These are phyloP conservation scores for Hippophae tibetana DNA, from an alignment of 306 rosid species.

Conservation along the genomic window DNA sequence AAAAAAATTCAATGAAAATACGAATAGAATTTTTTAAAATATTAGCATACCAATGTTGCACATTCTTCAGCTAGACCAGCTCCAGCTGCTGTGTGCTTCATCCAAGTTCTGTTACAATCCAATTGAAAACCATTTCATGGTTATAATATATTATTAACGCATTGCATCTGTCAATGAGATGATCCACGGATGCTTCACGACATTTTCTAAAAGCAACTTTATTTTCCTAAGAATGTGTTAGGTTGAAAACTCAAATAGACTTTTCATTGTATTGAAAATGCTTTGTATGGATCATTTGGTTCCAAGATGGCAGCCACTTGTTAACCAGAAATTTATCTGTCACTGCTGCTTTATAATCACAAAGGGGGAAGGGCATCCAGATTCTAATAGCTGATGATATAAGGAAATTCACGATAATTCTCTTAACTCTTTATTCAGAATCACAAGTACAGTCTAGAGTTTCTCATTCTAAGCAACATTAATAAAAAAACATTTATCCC, in stretches of 20 bases:
- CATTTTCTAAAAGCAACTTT: constrained; percentile 10
- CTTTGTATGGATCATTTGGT: neutral
- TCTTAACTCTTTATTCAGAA: neutral
- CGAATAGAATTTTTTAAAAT: constrained; percentile 3
- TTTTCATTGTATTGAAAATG: neutral
- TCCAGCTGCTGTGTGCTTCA: constrained; percentile 98
- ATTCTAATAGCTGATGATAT: neutral
- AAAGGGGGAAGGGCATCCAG: neutral
- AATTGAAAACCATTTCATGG: constrained; percentile 18
- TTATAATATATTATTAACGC: constrained; percentile 3
- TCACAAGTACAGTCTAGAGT: neutral
- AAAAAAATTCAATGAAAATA: neutral
- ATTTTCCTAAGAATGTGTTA: neutral
- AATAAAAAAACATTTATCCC: neutral
- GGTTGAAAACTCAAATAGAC: neutral
- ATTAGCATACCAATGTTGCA: constrained; percentile 57
- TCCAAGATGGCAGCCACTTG: neutral
- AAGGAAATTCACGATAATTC: neutral
- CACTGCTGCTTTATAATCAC: neutral
- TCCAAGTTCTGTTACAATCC: constrained; percentile 63
- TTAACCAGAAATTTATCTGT: neutral
- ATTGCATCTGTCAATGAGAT: constrained; percentile 1
- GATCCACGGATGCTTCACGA: constrained; percentile 14
- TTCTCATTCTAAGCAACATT: neutral
- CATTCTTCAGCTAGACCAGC: constrained; percentile 98